A percentile compares a stretch with the other conserved stretches of the same genome.
phyloP scores from a whole-genome alignment of 768 basidiomycete genomes.

The Coprinopsis marcescibilis region DNA sequence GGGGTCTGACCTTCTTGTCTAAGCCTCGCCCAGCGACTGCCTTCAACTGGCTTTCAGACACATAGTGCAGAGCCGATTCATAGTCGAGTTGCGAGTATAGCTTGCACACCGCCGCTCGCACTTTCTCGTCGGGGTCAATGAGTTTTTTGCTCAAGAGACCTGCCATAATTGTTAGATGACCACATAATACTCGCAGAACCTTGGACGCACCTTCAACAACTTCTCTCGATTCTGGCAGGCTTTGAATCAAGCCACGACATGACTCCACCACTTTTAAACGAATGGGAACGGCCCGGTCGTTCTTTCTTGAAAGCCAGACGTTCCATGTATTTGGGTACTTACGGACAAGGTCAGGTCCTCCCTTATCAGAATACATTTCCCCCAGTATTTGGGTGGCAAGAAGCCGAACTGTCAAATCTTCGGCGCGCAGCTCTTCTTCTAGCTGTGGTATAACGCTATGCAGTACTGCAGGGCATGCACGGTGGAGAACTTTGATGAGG shows the following conservation, averaged over 20 bases:
- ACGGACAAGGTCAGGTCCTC: conserved; percentile 63
- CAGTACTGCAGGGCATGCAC: conserved; percentile 73
- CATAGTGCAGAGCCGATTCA: conserved; percentile 82
- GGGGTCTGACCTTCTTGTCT: conserved; percentile 71
- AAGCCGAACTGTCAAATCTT: conserved; percentile 61
- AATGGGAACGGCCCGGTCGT: conserved; percentile 67
- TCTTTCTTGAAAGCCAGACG: conserved; percentile 73
- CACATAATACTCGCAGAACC: background rate
- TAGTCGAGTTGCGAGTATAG: conserved; percentile 83
- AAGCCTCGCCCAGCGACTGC: conserved; percentile 63
- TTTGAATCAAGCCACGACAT: conserved; percentile 51
- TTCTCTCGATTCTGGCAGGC: conserved; percentile 60
- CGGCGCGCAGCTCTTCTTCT: conserved; percentile 82
- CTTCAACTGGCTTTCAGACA: conserved; percentile 56
- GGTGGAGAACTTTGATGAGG: conserved; percentile 78
- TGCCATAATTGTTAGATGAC: conserved; percentile 17
- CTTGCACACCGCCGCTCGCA: conserved; percentile 80
- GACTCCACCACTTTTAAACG: conserved; percentile 77
- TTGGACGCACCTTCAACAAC: conserved; percentile 64
- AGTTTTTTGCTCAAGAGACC: conserved; percentile 62
- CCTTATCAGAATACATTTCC: conserved; percentile 82
- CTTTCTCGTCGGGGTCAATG: conserved; percentile 85
- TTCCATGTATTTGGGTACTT: conserved; percentile 85
- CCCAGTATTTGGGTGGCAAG: conserved; percentile 87
- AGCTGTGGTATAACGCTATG: conserved; percentile 91